Evolutionary conservation across 805 yeast genomes (phyloP), one percentile per base, ranked within the genome.

Genomic region (Diddensiella transvaalensis): DNA sequence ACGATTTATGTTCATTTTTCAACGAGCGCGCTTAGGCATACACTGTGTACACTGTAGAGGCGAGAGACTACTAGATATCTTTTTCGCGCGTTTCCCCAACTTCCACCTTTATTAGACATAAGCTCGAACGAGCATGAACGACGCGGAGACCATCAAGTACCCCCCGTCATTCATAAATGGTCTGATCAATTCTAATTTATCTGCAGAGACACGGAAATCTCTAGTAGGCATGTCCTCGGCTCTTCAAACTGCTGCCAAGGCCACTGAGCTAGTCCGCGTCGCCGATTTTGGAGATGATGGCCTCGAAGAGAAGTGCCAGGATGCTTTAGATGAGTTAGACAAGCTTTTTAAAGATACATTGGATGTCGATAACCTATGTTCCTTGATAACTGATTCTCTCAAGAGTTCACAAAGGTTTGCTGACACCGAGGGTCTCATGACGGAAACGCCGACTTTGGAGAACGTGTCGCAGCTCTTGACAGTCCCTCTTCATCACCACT

Each of bases 401-500:
- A 13, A 26, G 11, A 13, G 13, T 26, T 8, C 13, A 8, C 8
- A 26, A 8, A 26, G 32, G 13, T 26, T 26, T 13, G 32, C 32
- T 8, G 32, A 26, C 11, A 26, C 32, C 13, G 32, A 26, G 11
- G 32, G 32, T 26, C 32, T 26, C 11, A 26, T 26, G 32, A 26
- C 8, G 8, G 32, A 8, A 8, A 26, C 32, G 11, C 32, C 32
- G 13, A 26, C 32, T 6, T 6, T 35, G 17, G 38, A 35, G 21
- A 35, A 35, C 38, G 8, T n/a, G 15, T 17, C 21, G 18, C 18
- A 35, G 15, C 8, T n/a, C 17, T 10, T 35, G 38, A 17, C 21
- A 13, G 17, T 15, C 18, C 38, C 38, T 2, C 17, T 48, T 35
- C 48, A 43, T 22, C 3, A 8, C 24, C 37, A 22, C 23, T 48